Evolutionary conservation across 345 rosid species (phyloP).

Genomic region (Lagerstroemia speciosa): DNA sequence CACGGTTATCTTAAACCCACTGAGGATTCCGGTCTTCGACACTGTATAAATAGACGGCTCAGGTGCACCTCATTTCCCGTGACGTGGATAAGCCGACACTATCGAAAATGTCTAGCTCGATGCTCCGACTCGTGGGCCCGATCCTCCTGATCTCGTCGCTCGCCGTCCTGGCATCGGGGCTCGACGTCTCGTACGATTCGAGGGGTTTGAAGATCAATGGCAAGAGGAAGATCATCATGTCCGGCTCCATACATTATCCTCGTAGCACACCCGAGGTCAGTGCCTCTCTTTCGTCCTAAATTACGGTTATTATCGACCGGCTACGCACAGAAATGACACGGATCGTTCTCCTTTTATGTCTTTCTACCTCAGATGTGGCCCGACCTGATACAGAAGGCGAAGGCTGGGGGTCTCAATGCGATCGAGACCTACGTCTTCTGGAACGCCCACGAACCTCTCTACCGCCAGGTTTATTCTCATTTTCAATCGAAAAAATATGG

Average conservation of each 20-base stretch:
- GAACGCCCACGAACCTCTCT: slow-evolving; percentile 48
- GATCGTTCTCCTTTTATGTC: too few relatives aligned
- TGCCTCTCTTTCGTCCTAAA: too few relatives aligned
- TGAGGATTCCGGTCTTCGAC: too few relatives aligned
- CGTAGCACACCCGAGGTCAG: slow-evolving; percentile 38
- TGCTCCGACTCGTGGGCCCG: background rate
- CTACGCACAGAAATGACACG: too few relatives aligned
- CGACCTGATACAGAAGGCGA: slow-evolving; percentile 25
- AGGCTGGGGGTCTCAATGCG: slow-evolving; percentile 51
- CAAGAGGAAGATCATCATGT: slow-evolving; percentile 25
- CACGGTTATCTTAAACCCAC: too few relatives aligned
- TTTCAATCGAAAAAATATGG: background rate
- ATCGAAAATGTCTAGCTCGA: background rate
- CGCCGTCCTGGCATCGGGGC: background rate
- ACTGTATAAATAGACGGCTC: too few relatives aligned
- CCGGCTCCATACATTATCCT: slow-evolving; percentile 52
- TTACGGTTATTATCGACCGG: too few relatives aligned
- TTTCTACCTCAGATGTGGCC: slow-evolving; percentile 32
- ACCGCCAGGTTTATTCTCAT: slow-evolving; percentile 15
- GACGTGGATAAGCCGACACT: too few relatives aligned
- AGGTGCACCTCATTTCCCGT: too few relatives aligned
- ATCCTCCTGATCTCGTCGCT: background rate
- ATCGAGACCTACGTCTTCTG: slow-evolving; percentile 70
- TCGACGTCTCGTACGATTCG: slow-evolving; percentile 18
- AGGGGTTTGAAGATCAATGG: slow-evolving; percentile 33